Base-by-base conservation (phyloP, 2,329 filamentous ascomycete species). In the Podosphaera xanthii region DNA sequence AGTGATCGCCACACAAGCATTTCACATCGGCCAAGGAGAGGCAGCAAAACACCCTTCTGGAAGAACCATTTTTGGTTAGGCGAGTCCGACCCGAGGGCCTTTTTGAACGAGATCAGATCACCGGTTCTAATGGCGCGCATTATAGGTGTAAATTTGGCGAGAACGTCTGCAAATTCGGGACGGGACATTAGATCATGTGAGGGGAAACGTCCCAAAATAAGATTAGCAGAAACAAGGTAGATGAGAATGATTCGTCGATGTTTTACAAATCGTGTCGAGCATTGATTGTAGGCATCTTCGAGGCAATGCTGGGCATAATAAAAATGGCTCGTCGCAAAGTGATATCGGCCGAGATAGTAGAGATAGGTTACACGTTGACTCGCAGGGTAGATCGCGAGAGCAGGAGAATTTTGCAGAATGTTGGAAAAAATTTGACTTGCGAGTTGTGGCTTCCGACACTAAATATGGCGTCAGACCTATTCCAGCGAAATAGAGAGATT, bases 261-360 rank as follows among this genome's bases (percentile, higher is more conserved):
- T 46, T 78, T 80, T 60, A 80, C 77, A 64, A 86, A 86, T 69
- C 91, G 82, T 53, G 83, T 73, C 62, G 81, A 79, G 63, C 87
- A 86, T 70, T 94, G 84, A 57, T 83, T 73, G 70, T 94, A 96
- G 2, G 91, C 87, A 34, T 83, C 77, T 66, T 94, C 80, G 5
- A 96, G 74, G 42, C 84, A 87, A 56, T 81, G 74, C 58, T 84
- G 80, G 0, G 90, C 88, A 34, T 86, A 82, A 62, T 80, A 81
- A 70, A 88, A 95, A 68, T 94, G 84, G 64, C 82, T 85, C 69
- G 87, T 90, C 63, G 86, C 82, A 69, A 94, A 88, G 67, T 90
- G 82, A 71, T 91, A 96, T 60, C 89, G 84, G 22, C 91, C 91
- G 4, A 97, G 82, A 69, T 95, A 95, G 73, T 95, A 96, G 12